Percentiles rank a stretch among this genome's conserved stretches.
phyloP scores from a whole-genome alignment of 2,329 filamentous ascomycete species.

The Sporothrix schenckii region DNA sequence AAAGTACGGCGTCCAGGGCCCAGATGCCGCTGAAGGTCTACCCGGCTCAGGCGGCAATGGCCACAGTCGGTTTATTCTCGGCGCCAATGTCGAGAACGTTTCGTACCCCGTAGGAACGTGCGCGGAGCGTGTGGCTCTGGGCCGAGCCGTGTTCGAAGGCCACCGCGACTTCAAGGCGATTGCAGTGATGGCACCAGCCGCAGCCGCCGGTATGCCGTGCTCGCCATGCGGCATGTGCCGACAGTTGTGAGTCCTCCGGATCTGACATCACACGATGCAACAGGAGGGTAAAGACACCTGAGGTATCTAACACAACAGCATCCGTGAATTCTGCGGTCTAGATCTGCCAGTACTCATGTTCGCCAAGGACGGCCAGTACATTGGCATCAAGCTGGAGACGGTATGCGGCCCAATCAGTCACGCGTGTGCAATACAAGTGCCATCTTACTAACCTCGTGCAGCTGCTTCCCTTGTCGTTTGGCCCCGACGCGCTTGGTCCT shows the following conservation, averaged over 20 bases:
- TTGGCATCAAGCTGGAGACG: conserved; percentile 70
- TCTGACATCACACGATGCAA: not conserved
- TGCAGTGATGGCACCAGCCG: conserved; percentile 81
- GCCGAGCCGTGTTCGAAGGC: conserved; percentile 70
- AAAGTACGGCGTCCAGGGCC: conserved; percentile 37
- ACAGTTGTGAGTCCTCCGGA: conserved; percentile 68
- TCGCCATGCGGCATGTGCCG: conserved; percentile 95
- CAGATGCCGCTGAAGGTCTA: not conserved
- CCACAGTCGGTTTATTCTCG: conserved; percentile 54
- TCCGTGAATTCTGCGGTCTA: conserved; percentile 74
- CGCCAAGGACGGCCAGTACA: conserved; percentile 73
- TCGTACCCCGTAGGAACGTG: conserved; percentile 93
- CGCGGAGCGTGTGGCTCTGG: conserved; percentile 88
- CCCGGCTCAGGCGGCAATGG: not conserved
- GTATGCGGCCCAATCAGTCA: conserved; percentile 46
- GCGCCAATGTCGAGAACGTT: conserved; percentile 93
- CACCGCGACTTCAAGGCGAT: conserved; percentile 70
- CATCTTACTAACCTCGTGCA: conserved; percentile 42
- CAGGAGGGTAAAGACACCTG: not conserved
- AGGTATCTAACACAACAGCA: conserved; percentile 50
- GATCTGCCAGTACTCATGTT: conserved; percentile 87
- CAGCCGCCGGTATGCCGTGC: conserved; percentile 51
- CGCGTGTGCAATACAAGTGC: not conserved
- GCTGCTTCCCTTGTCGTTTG: conserved; percentile 70
- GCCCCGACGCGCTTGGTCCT: conserved; percentile 57